Conservation (phyloP, 805 yeast genomes). For the Alloascoidea hylecoeti region DNA sequence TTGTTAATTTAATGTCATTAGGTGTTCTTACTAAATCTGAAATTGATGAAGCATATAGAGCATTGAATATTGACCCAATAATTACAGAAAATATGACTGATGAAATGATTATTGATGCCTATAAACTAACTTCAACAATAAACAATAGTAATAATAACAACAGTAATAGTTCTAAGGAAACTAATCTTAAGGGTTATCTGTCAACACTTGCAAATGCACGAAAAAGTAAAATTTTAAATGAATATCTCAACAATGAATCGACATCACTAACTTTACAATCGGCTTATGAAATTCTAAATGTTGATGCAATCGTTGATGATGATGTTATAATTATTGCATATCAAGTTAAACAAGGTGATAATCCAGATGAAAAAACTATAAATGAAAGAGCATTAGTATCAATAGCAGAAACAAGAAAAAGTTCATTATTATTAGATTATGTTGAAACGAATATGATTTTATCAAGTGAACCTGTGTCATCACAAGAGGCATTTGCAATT, state of each 20-base stretch:
- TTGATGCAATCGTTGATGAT: slow-evolving; percentile 20
- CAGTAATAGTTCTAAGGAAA: no score
- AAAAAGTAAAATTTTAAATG: slow-evolving; percentile 40
- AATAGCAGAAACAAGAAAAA: slow-evolving; percentile 30
- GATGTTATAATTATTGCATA: slow-evolving; percentile 42
- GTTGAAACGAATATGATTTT: slow-evolving; percentile 17
- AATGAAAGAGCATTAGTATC: slow-evolving; percentile 29
- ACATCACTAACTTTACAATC: no score
- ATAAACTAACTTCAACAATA: no score
- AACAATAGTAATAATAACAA: no score
- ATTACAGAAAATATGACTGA: not conserved
- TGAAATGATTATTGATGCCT: not conserved
- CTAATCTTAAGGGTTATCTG: slow-evolving; percentile 34
- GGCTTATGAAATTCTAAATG: slow-evolving; percentile 19
- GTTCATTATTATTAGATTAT: slow-evolving; percentile 30
- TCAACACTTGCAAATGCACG: slow-evolving; percentile 45
- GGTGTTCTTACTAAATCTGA: slow-evolving; percentile 41
- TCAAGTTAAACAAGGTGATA: slow-evolving; percentile 32
- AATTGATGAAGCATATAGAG: not conserved
- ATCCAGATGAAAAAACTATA: slow-evolving; percentile 17
- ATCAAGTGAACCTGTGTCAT: slow-evolving; percentile 7
- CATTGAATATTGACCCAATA: not conserved
- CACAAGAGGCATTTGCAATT: slow-evolving; percentile 28
- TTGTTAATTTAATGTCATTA: slow-evolving; percentile 31
- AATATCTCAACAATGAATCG: slow-evolving; percentile 27